phyloP scores from a whole-genome alignment of 2,329 filamentous ascomycete species.

The Neopestalotiopsis sp. region DNA sequence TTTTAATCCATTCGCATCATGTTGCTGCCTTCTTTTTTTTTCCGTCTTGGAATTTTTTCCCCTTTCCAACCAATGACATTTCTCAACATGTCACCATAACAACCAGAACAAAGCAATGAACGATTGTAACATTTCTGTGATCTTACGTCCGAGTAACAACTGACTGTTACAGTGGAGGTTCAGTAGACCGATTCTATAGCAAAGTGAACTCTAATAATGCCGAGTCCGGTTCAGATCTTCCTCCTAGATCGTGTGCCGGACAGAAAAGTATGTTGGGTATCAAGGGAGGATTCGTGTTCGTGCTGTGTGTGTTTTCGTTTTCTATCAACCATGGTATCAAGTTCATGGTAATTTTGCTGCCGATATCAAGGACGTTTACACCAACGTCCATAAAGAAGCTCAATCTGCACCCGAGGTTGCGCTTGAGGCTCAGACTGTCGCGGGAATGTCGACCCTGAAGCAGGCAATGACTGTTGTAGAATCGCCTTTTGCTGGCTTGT shows the following conservation, averaged over 20 bases:
- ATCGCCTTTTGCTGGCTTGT: no score
- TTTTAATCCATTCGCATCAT: no score
- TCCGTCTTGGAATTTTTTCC: no score
- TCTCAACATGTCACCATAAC: not conserved
- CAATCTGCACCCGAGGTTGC: not conserved
- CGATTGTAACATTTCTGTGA: not conserved
- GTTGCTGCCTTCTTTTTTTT: not conserved
- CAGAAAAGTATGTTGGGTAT: conserved; percentile 14
- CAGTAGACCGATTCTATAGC: not conserved
- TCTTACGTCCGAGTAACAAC: not conserved
- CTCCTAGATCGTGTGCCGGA: conserved; percentile 9
- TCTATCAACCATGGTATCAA: not conserved
- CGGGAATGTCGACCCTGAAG: no score
- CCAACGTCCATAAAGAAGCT: not conserved
- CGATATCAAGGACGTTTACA: not conserved
- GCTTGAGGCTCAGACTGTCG: not conserved
- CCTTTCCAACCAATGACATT: not conserved
- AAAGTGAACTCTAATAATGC: not conserved
- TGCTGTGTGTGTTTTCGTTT: not conserved
- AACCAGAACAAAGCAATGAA: not conserved
- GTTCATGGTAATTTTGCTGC: not conserved
- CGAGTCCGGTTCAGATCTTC: conserved; percentile 10
- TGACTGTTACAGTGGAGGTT: not conserved
- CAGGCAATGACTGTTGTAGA: no score
- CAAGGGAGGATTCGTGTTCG: conserved; percentile 12